Evolutionary conservation across 2,329 filamentous ascomycete genomes (phyloP), one percentile per base, ranked within the genome.

Genomic region (Microcera coccophila): DNA sequence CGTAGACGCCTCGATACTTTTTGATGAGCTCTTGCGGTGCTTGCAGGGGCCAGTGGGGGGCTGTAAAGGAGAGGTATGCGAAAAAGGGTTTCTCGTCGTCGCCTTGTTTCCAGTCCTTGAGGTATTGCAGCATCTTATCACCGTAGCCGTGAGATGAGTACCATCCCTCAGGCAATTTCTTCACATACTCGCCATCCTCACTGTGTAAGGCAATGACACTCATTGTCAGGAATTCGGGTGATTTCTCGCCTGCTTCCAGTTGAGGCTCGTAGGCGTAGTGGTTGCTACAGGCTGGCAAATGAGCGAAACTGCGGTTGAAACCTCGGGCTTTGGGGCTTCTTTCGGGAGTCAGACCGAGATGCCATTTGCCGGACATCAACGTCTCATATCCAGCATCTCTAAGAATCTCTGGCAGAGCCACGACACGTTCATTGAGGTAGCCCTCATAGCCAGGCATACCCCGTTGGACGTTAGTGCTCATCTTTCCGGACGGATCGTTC

Each of bases 21-120:
- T 70, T 65, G 29, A 78, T 72, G 40, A 74, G 72, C 48, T 79
- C 71, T 28, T 64, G 58, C 0, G 78, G 77, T 0, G 78, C 78
- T 53, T 83, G 79, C 2, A 83, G 62, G 2, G 79, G 79, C 79
- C 79, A 83, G 51, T 83, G 79, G 4, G 79, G 79, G 0, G 79
- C 79, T 0, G 78, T 78, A 55, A 80, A 83, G 1, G 58, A 46
- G 3, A 61, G 36, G 16, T 57, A 61, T 4, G 48, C 53, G 38
- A 63, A 57, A 45, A 60, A 60, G 0, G 58, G 58, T 20, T 46
- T 41, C 3, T 64, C 55, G 19, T 48, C 49, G 17, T 62, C 55
- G 4, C 50, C 52, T 3, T 57, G 47, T 11, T 50, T 53, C 36
- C 60, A 50, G 4, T 58, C 54, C 10, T 47, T 45, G 3, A 74